These are phyloP conservation scores for Chrysosporium queenslandicum DNA, from an alignment of 2,329 filamentous ascomycete genomes.

Conservation along the genomic window DNA sequence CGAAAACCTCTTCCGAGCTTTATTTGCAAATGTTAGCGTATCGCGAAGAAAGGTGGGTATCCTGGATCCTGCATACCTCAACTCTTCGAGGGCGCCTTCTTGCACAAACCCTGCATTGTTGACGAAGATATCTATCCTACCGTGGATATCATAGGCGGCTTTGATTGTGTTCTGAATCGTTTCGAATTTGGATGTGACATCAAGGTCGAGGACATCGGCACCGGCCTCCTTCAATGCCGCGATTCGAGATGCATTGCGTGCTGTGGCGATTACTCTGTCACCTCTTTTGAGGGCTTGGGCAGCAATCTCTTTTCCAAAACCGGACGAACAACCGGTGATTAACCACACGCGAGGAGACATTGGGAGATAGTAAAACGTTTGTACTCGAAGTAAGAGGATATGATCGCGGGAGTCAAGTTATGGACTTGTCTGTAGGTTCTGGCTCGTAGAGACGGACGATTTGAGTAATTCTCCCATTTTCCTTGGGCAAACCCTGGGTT, in stretches of 20 bases:
- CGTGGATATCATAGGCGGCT: conserved; percentile 19
- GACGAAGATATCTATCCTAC: conserved; percentile 27
- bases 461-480: too few species aligned
- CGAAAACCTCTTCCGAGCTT: conserved; percentile 19
- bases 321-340: conserved; percentile 30
- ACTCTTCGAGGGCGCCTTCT: conserved; percentile 25
- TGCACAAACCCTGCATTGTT: conserved; percentile 29
- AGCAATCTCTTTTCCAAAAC: conserved; percentile 26
- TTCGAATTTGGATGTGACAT: conserved; percentile 20
- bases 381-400: too few species aligned
- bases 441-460: neutral
- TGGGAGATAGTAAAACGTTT: too few species aligned
- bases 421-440: neutral
- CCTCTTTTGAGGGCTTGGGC: conserved; percentile 23
- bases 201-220: conserved; percentile 21
- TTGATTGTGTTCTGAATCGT: conserved; percentile 18
- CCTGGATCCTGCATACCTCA: conserved; percentile 15
- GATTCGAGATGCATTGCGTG: conserved; percentile 24
- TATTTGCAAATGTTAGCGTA: conserved; percentile 4
- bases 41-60: neutral
- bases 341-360: conserved; percentile 26
- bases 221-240: conserved; percentile 22
- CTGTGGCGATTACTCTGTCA: conserved; percentile 30
- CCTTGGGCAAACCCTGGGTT: too few species aligned
- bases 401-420: too few species aligned